A percentile compares a stretch with the other conserved stretches of the same genome.
Evolutionary conservation across 805 yeast species (phyloP).

Genomic region (Candida chilensis): DNA sequence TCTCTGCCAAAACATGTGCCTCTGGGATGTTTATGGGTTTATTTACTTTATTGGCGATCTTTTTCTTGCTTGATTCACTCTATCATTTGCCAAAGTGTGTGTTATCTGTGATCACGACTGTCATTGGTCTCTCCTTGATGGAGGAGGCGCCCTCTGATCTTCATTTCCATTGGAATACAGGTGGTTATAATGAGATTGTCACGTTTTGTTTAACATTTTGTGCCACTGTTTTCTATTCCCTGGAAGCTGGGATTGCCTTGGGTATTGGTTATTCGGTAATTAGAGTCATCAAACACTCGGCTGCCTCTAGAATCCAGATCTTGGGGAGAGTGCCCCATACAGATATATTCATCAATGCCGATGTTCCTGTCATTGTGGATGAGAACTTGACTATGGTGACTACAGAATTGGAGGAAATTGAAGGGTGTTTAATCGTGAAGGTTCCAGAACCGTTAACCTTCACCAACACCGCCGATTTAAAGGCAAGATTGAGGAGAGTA

Average conservation of each 20-base stretch:
- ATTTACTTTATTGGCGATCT: slow-evolving; percentile 59
- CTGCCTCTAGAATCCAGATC: slow-evolving; percentile 78
- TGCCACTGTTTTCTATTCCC: slow-evolving; percentile 62
- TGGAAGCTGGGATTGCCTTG: slow-evolving; percentile 84
- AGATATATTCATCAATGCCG: slow-evolving; percentile 60
- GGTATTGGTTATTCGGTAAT: slow-evolving; percentile 78
- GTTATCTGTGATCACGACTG: slow-evolving; percentile 69
- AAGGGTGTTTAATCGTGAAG: slow-evolving; percentile 69
- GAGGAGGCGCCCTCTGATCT: slow-evolving; percentile 83
- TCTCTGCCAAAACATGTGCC: slow-evolving; percentile 75
- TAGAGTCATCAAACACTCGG: slow-evolving; percentile 71
- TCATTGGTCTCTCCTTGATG: slow-evolving; percentile 66
- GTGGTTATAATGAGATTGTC: slow-evolving; percentile 69
- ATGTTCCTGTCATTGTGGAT: slow-evolving; percentile 39
- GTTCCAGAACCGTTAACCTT: slow-evolving; percentile 86
- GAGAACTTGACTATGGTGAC: too few species aligned
- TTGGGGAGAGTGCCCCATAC: slow-evolving; percentile 61
- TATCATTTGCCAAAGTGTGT: slow-evolving; percentile 74
- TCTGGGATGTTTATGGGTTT: slow-evolving; percentile 83
- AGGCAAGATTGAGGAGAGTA: slow-evolving; percentile 54
- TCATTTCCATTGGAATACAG: slow-evolving; percentile 58
- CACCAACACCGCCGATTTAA: slow-evolving; percentile 74
- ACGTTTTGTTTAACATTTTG: slow-evolving; percentile 58
- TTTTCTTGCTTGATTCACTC: slow-evolving; percentile 50
- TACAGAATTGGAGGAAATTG: slow-evolving; percentile 42